Conservation (phyloP, 306 rosid genomes). For the Hippophae gyantsensis region DNA sequence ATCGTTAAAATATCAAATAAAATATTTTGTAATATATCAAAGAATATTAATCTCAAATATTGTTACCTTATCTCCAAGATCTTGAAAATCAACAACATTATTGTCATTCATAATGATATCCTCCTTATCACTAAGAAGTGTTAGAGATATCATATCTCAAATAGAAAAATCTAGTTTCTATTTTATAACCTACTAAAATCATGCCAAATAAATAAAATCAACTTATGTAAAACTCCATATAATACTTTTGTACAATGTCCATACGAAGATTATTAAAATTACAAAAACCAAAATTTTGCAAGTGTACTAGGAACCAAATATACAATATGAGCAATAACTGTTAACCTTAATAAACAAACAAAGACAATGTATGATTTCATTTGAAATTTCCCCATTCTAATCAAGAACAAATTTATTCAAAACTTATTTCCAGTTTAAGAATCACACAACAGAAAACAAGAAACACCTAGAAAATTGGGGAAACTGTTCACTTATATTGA, state of each 20-base stretch:
- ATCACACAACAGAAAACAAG: conserved; percentile 14
- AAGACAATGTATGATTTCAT: conserved; percentile 9
- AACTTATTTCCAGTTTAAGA: conserved; percentile 11
- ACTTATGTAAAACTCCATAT: neutral
- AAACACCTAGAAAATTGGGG: neutral
- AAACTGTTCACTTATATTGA: neutral
- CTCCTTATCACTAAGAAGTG: conserved; percentile 48
- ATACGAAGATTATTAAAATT: neutral
- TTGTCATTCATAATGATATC: conserved; percentile 57
- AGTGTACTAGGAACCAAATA: conserved; percentile 9
- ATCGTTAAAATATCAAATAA: no score
- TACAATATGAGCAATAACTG: conserved; percentile 19
- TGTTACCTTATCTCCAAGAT: conserved; percentile 66
- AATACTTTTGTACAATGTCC: neutral
- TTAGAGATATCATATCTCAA: conserved; percentile 48
- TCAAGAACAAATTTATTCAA: conserved; percentile 18
- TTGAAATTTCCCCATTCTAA: conserved; percentile 13
- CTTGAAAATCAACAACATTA: conserved; percentile 67
- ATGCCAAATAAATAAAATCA: neutral
- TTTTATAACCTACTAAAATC: conserved; percentile 22
- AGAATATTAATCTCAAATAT: conserved; percentile 11
- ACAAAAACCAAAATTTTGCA: conserved; percentile 3
- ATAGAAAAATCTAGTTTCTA: conserved; percentile 4
- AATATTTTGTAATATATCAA: no score
- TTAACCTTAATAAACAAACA: conserved; percentile 15